These are phyloP conservation scores for Hymenochaete sp. DNA, from an alignment of 1,284 basidiomycete genomes.

Conservation along the genomic window DNA sequence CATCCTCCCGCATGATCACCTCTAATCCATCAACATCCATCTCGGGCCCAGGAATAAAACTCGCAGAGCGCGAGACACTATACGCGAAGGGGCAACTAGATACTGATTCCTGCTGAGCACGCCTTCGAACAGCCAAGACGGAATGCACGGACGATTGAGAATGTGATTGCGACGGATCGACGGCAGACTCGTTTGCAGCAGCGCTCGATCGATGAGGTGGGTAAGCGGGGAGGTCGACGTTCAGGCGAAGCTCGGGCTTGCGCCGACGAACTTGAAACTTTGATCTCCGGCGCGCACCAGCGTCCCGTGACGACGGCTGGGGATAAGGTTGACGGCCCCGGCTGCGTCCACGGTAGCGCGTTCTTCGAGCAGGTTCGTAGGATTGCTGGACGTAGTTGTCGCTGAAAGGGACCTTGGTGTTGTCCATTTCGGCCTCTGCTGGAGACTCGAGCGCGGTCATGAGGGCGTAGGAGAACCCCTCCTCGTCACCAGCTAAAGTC, in stretches of 20 bases:
- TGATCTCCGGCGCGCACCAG: conserved; percentile 2
- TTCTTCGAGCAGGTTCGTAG: conserved; percentile 9
- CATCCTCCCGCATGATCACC: neutral
- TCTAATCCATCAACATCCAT: conserved; percentile 13
- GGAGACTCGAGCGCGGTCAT: conserved; percentile 9
- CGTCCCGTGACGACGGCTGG: conserved; percentile 5
- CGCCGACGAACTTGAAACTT: conserved; percentile 8
- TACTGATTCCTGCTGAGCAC: conserved; percentile 12
- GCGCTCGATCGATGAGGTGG: conserved; percentile 7
- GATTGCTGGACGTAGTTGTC: conserved; percentile 12
- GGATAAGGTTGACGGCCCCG: conserved; percentile 17
- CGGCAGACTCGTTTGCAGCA: conserved; percentile 10
- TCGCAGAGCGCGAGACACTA: conserved; percentile 14
- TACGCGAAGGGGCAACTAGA: conserved; percentile 17
- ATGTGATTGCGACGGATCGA: conserved; percentile 12
- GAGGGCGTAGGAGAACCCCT: conserved; percentile 13
- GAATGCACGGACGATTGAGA: conserved; percentile 11
- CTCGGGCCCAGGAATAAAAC: conserved; percentile 8
- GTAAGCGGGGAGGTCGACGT: conserved; percentile 16
- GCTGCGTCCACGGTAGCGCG: conserved; percentile 15
- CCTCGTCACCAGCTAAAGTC: conserved; percentile 11
- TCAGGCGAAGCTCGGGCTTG: conserved; percentile 17
- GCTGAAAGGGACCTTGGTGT: conserved; percentile 8
- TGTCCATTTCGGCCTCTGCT: conserved; percentile 1
- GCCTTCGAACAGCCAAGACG: conserved; percentile 13